Conservation (phyloP, 768 basidiomycete genomes). For the Porphyrellus cyaneotinctus region DNA sequence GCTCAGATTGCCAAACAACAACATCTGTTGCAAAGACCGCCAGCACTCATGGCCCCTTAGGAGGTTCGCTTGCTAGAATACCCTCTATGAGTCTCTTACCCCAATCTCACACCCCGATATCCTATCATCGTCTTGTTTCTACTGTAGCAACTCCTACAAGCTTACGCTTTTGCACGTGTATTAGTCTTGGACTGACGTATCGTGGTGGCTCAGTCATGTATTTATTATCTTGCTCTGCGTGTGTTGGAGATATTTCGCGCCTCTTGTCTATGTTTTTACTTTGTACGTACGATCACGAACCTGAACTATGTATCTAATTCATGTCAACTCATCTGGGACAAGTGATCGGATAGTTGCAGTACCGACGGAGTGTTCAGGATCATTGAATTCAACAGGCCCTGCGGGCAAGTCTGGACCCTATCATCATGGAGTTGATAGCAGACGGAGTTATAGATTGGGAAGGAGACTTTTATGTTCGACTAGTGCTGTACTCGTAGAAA, state of each 20-base stretch:
- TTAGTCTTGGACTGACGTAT: conserved; percentile 1
- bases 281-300: background rate
- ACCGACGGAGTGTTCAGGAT: too few relatives aligned
- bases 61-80: conserved; percentile 2
- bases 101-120: conserved; percentile 13
- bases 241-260: background rate
- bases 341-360: too few relatives aligned
- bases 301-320: background rate
- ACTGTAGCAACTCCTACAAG: conserved; percentile 15
- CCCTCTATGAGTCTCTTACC: background rate
- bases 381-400: too few relatives aligned
- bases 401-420: too few relatives aligned
- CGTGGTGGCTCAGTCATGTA: background rate
- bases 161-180: conserved; percentile 7
- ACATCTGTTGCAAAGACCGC: conserved; percentile 30
- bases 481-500: too few relatives aligned
- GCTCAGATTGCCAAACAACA: conserved; percentile 32
- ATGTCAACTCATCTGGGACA: background rate
- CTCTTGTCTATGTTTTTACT: background rate
- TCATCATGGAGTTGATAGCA: too few relatives aligned
- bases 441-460: too few relatives aligned
- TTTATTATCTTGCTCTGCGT: background rate
- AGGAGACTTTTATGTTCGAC: too few relatives aligned
- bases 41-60: conserved; percentile 29
- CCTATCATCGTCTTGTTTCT: background rate